Conservation (phyloP, 164 flowering plant genomes). For the Liquidambar formosana region DNA sequence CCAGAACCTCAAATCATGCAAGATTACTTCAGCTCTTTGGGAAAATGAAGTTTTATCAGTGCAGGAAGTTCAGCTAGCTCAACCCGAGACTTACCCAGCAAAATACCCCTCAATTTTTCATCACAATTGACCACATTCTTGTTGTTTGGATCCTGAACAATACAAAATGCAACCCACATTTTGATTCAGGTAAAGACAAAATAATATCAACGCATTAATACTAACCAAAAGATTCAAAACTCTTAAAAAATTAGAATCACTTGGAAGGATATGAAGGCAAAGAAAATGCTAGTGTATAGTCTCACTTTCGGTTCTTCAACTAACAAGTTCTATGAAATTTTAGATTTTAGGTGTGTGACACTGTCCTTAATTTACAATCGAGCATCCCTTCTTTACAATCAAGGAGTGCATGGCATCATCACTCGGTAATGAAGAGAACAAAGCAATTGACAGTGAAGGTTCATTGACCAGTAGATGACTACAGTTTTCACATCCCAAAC, state of each 20-base stretch:
- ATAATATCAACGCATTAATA: neutral
- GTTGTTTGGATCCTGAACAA: conserved; percentile 75
- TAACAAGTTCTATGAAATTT: neutral
- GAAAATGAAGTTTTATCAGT: conserved; percentile 83
- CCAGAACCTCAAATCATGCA: neutral
- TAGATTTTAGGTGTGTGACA: neutral
- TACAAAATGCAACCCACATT: conserved; percentile 1
- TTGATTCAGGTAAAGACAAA: neutral
- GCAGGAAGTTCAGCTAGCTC: conserved; percentile 88
- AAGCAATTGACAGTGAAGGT: too few species aligned
- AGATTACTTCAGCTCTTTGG: conserved; percentile 59
- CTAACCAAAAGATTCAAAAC: neutral
- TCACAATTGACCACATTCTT: conserved; percentile 89
- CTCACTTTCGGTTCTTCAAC: neutral
- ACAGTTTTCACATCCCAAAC: too few species aligned
- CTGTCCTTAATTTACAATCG: too few species aligned
- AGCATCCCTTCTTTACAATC: neutral
- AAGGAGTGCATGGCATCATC: neutral
- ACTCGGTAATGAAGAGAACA: neutral
- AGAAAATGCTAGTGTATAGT: neutral
- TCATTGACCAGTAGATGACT: too few species aligned
- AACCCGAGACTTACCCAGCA: conserved; percentile 72
- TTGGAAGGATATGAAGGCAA: neutral
- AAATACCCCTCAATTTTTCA: conserved; percentile 72
- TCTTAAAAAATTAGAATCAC: neutral